A percentile compares a stretch with the other conserved stretches of the same genome.
phyloP scores from a whole-genome alignment of 2,329 filamentous ascomycete species.

The Ophiostoma australiae region DNA sequence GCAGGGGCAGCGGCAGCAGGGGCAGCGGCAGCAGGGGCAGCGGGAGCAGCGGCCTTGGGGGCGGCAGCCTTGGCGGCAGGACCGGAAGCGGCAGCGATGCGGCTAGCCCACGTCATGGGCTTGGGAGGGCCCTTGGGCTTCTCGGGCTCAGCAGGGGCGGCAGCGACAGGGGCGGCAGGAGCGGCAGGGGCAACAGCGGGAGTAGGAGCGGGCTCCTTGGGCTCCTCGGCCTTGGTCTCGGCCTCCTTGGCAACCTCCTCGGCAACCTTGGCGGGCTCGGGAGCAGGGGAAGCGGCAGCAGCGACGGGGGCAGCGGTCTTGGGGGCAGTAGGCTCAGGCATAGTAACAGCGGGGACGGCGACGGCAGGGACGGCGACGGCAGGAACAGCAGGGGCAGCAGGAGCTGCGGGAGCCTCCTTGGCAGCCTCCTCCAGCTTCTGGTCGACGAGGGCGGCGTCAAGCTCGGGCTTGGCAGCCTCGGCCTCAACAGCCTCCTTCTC shows the following conservation, averaged over 20 bases:
- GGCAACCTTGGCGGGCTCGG: constrained; percentile 48
- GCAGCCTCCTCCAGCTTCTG: constrained; percentile 66
- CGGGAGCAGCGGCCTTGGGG: constrained; percentile 51
- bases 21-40: constrained; percentile 50
- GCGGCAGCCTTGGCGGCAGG: constrained; percentile 46
- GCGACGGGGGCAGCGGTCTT: constrained; percentile 35
- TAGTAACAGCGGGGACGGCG: constrained; percentile 40
- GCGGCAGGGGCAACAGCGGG: constrained; percentile 48
- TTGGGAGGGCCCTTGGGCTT: constrained; percentile 49
- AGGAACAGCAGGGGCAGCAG: constrained; percentile 37
- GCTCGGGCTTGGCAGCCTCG: constrained; percentile 34
- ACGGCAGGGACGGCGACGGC: constrained; percentile 33
- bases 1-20: constrained; percentile 46
- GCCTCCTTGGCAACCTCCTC: constrained; percentile 54
- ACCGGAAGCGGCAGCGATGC: constrained; percentile 54
- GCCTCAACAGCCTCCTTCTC: constrained; percentile 41
- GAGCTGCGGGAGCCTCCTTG: constrained; percentile 38
- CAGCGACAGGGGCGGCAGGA: constrained; percentile 50
- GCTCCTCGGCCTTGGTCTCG: constrained; percentile 57
- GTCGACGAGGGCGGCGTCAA: constrained; percentile 56
- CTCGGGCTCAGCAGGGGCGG: constrained; percentile 41
- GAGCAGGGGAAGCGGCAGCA: constrained; percentile 28
- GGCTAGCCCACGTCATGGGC: constrained; percentile 72
- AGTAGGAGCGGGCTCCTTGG: constrained; percentile 57
- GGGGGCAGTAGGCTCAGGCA: constrained; percentile 36